A percentile compares a stretch with the other conserved stretches of the same genome.
Conservation (phyloP, 768 basidiomycete species). For the Mycena rosella region DNA sequence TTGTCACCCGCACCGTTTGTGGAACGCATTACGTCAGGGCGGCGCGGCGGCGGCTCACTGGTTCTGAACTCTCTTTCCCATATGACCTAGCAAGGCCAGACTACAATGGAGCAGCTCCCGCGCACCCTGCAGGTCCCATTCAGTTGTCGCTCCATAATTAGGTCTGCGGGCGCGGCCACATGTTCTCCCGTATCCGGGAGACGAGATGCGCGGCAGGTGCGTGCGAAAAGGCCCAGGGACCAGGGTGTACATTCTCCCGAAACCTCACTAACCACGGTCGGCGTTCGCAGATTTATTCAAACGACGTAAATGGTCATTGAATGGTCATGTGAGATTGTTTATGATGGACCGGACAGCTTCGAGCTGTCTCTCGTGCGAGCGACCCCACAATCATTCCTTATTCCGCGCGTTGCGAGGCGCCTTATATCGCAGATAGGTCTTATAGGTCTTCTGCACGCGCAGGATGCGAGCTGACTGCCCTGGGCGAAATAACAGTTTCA, state of each 20-base stretch:
- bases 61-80: too few species aligned
- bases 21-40: too few species aligned
- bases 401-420: background rate
- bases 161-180: slow-evolving; percentile 25
- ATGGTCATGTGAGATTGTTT: slow-evolving; percentile 27
- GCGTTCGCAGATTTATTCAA: background rate
- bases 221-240: slow-evolving; percentile 29
- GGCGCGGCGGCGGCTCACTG: too few species aligned
- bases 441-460: too few species aligned
- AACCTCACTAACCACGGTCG: slow-evolving; percentile 25
- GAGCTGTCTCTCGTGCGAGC: slow-evolving; percentile 33
- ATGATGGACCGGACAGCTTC: slow-evolving; percentile 20
- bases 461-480: background rate
- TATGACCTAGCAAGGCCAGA: too few species aligned
- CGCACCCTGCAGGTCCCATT: slow-evolving; percentile 3
- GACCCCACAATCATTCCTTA: background rate
- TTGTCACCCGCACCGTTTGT: too few species aligned
- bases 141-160: slow-evolving; percentile 2
- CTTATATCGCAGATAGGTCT: background rate
- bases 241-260: slow-evolving; percentile 32
- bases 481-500: background rate
- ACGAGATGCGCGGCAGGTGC: slow-evolving; percentile 12
- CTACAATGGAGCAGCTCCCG: too few species aligned
- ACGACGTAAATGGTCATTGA: slow-evolving; percentile 33
- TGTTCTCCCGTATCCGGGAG: slow-evolving; percentile 24